Conservation (phyloP, 805 yeast species). For the Tetrapisispora taiwanensis region DNA sequence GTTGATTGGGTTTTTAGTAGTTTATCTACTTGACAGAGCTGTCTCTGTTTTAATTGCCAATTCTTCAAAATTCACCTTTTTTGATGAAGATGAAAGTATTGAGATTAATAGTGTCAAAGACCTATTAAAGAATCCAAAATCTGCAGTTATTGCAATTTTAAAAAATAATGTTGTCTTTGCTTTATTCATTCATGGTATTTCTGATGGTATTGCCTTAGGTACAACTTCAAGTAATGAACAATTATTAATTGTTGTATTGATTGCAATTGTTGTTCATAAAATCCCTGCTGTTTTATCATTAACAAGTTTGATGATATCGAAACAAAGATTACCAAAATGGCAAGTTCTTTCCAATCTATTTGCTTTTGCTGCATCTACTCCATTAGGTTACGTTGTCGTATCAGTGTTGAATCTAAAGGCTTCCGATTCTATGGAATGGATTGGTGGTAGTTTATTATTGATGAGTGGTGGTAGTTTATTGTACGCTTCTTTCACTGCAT, state of each 20-base stretch:
- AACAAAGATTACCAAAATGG: conserved; percentile 30
- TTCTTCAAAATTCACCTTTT: neutral
- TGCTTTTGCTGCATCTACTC: conserved; percentile 28
- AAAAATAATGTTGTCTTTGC: conserved; percentile 46
- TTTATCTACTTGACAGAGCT: conserved; percentile 38
- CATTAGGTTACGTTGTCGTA: conserved; percentile 24
- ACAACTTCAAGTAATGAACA: conserved; percentile 36
- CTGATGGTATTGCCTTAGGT: conserved; percentile 59
- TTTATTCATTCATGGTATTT: conserved; percentile 45
- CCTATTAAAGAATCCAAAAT: conserved; percentile 15
- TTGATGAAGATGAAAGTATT: neutral
- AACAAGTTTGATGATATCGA: conserved; percentile 37
- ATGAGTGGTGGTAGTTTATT: conserved; percentile 30
- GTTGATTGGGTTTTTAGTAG: conserved; percentile 39
- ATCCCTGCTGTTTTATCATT: conserved; percentile 57
- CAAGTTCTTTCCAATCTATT: conserved; percentile 39
- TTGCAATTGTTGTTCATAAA: conserved; percentile 55
- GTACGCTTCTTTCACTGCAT: conserved; percentile 29
- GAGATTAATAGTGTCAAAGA: conserved; percentile 12
- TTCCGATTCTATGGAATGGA: conserved; percentile 22
- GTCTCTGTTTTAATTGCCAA: conserved; percentile 11
- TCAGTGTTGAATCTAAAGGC: conserved; percentile 19
- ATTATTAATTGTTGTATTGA: conserved; percentile 34
- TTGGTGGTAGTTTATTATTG: conserved; percentile 25
- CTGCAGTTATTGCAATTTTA: conserved; percentile 25